Evolutionary conservation across 257 asterid genomes (phyloP), one percentile per base, ranked within the genome.

Genomic region (Nicotiana tomentosiformis): DNA sequence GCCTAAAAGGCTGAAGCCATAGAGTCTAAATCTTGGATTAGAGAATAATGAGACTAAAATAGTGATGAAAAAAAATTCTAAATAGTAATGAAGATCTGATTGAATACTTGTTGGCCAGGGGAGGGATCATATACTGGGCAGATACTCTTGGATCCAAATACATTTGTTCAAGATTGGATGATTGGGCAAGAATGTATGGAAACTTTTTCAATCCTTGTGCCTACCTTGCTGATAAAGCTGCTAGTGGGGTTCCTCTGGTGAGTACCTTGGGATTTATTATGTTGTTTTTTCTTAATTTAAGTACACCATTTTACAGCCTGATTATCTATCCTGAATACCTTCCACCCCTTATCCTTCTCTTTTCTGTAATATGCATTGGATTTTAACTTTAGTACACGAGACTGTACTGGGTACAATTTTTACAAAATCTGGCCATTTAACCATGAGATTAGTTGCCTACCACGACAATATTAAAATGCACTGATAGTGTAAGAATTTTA

Each of bases 91-190:
- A 68, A 68, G n/a, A 29, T 62, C 2, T 39, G 5, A n/a, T n/a
- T 39, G 57, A 58, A n/a, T 61, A n/a, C 69, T 66, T 62, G 26
- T 88, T 56, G 57, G 68, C 30, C 89, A 96, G 99, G 88, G 99
- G 99, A 64, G 99, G 99, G 70, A 85, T 93, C 76, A 5, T 96
- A 85, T 94, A 93, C 82, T 96, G 98, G 98, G 99, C 98, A 0
- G 99, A 96, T 80, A 78, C 95, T 76, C 86, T 93, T 46, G 99
- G 98, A 66, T 96, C 99, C 4, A 94, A 91, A 80, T 94, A 96
- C 77, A 96, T 94, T 16, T 86, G 72, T 88, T 94, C 98, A 3
- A 93, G 92, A 78, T 85, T 96, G 91, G 90, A 89, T 82, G 98
- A 92, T 83, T 93, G 97, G 98, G 86, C 97, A 17, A 91, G 84